Conservation (phyloP, 2,329 filamentous ascomycete species). For the Fusarium proliferatum region DNA sequence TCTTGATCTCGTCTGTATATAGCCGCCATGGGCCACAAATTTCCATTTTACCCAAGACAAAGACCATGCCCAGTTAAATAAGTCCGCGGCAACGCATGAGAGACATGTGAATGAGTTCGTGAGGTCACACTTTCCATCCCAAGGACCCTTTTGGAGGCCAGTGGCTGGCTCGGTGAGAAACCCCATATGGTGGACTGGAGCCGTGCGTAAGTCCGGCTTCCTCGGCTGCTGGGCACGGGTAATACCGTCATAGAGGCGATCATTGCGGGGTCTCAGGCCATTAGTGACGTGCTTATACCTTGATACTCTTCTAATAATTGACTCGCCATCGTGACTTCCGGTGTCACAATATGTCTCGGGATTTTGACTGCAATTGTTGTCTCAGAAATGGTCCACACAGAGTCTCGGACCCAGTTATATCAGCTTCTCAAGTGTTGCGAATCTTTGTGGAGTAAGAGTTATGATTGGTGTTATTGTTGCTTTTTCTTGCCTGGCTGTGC, state of each 20-base stretch:
- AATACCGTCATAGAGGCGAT: not conserved
- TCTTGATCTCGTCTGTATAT: not conserved
- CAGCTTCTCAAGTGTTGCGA: not conserved
- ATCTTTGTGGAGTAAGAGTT: fast-evolving
- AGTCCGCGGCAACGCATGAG: not conserved
- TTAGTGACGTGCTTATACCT: not conserved
- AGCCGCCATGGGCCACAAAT: too few species aligned
- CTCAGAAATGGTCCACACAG: not conserved
- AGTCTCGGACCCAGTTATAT: not conserved
- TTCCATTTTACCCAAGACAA: fast-evolving
- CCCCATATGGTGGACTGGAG: not conserved
- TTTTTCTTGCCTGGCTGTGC: not conserved
- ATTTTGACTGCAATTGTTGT: not conserved
- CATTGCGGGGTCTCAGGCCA: too few species aligned
- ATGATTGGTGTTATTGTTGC: not conserved
- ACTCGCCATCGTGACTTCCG: not conserved
- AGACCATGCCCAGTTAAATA: too few species aligned
- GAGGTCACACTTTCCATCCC: not conserved
- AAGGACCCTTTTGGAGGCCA: not conserved
- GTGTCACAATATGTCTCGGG: not conserved
- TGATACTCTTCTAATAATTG: too few species aligned
- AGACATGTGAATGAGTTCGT: too few species aligned
- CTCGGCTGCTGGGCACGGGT: not conserved
- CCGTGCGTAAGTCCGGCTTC: not conserved
- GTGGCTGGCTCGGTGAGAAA: not conserved